These are phyloP conservation scores for Huiozyma sinensis DNA, from an alignment of 805 yeast species.

Conservation along the genomic window DNA sequence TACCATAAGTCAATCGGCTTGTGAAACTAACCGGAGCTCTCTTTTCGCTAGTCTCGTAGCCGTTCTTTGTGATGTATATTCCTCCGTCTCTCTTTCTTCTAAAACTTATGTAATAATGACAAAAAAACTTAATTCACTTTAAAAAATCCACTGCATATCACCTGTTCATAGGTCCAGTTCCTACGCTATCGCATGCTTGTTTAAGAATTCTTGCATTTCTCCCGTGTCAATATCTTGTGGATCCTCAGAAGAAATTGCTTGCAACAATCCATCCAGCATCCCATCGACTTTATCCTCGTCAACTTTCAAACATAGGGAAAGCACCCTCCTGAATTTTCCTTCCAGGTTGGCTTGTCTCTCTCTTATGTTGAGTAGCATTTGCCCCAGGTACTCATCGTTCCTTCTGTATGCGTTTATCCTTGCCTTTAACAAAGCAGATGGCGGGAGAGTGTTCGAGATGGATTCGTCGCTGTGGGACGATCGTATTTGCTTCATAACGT, in stretches of 20 bases:
- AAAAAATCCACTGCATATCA: background rate
- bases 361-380: constrained; percentile 42
- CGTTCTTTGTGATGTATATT: background rate
- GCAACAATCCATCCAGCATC: constrained; percentile 71
- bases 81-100: background rate
- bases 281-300: constrained; percentile 71
- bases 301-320: constrained; percentile 82
- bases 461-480: constrained; percentile 9
- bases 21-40: too few species aligned
- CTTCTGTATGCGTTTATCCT: constrained; percentile 69
- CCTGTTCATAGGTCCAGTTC: background rate
- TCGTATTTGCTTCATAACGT: constrained; percentile 14
- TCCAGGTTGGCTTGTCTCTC: constrained; percentile 49
- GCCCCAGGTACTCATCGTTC: constrained; percentile 49
- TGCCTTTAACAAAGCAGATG: constrained; percentile 48
- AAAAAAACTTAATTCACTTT: background rate
- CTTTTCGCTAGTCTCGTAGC: too few species aligned
- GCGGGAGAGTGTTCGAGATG: constrained; percentile 23
- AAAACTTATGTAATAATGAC: background rate
- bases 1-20: too few species aligned
- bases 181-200: constrained; percentile 33
- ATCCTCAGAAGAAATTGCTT: constrained; percentile 78
- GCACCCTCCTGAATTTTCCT: constrained; percentile 75
- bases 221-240: constrained; percentile 56
- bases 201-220: constrained; percentile 37